These are phyloP conservation scores for Grosmannia clavigera DNA, from an alignment of 2,329 filamentous ascomycete species.

Conservation along the genomic window DNA sequence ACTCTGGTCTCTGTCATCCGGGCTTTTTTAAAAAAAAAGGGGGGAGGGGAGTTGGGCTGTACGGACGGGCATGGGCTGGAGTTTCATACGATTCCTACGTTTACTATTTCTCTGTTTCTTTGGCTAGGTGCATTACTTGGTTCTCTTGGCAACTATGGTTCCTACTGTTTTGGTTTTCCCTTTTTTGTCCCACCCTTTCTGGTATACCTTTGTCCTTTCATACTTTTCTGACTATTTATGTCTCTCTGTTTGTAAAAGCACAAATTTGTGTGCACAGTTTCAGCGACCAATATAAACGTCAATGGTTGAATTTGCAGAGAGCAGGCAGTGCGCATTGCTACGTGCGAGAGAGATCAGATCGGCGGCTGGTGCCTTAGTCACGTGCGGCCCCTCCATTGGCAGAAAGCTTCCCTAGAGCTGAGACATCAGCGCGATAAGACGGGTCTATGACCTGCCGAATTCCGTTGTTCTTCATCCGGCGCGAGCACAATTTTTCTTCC, in stretches of 20 bases:
- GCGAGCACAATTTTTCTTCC: neutral
- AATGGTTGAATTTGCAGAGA: neutral
- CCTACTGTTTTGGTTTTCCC: neutral
- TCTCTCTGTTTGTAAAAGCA: neutral
- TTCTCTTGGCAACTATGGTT: neutral
- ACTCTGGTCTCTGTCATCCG: neutral
- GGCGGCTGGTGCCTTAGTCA: neutral
- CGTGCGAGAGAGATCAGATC: neutral
- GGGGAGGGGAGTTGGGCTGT: neutral
- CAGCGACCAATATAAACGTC: neutral
- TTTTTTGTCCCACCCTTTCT: neutral
- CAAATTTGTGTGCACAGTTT: neutral
- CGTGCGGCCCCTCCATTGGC: neutral
- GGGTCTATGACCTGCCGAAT: neutral
- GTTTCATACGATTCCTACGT: conserved; percentile 4
- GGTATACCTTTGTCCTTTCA: neutral
- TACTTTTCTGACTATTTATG: neutral
- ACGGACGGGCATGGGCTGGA: conserved; percentile 10
- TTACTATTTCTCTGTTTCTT: neutral
- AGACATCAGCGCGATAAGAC: neutral
- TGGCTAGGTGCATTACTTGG: neutral
- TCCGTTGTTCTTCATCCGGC: neutral
- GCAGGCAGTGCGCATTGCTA: neutral
- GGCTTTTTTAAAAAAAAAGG: neutral
- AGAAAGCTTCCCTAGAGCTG: neutral